Conservation (phyloP, 306 rosid species). For the Vigna hirtella region DNA sequence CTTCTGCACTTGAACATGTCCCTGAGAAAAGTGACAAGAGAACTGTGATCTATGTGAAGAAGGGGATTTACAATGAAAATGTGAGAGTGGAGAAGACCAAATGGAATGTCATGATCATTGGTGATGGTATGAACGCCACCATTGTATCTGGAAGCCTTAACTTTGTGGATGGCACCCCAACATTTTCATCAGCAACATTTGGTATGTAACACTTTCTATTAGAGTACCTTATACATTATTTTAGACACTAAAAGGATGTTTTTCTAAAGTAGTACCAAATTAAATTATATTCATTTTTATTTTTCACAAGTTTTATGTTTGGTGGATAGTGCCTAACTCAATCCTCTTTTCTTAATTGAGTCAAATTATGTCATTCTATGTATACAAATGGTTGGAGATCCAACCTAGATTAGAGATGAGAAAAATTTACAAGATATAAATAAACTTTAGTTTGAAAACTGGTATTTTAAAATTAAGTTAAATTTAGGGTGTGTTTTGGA, state of each 20-base stretch:
- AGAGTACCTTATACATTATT: background rate
- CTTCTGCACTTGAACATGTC: slow-evolving; percentile 66
- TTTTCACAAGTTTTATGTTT: too few relatives aligned
- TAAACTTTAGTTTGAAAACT: too few relatives aligned
- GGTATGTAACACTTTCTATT: slow-evolving; percentile 51
- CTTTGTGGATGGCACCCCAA: slow-evolving; percentile 81
- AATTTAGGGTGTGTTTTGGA: too few relatives aligned
- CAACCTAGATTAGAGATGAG: too few relatives aligned
- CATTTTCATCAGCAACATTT: slow-evolving; percentile 77
- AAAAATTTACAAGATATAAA: too few relatives aligned
- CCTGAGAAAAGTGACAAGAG: slow-evolving; percentile 59
- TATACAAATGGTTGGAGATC: too few relatives aligned
- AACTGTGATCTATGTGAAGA: slow-evolving; percentile 75
- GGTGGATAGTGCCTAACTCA: too few relatives aligned
- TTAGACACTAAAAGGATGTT: background rate
- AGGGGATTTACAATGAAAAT: slow-evolving; percentile 67
- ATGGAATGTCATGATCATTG: slow-evolving; percentile 81
- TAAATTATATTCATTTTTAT: background rate
- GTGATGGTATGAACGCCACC: slow-evolving; percentile 76
- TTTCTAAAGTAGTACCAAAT: background rate
- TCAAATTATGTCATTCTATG: too few relatives aligned
- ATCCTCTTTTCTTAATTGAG: too few relatives aligned
- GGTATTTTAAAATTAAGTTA: too few relatives aligned
- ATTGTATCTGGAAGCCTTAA: slow-evolving; percentile 63
- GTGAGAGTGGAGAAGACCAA: slow-evolving; percentile 65